Conservation (phyloP, 1,284 basidiomycete genomes). For the Moesziomyces aphidis region DNA sequence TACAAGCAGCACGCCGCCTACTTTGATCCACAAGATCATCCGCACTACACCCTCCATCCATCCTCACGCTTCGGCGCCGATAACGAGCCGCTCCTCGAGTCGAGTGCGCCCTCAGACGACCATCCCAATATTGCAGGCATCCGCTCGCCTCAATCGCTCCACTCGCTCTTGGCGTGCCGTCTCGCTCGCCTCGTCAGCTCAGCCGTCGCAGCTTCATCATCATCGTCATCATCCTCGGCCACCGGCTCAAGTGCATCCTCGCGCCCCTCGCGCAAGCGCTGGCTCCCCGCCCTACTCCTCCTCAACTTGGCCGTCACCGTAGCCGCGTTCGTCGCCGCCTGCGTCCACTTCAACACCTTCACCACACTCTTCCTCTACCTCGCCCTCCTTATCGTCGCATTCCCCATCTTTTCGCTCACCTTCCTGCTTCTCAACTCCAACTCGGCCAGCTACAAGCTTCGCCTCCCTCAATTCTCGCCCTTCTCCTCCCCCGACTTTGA, state of each 20-base stretch:
- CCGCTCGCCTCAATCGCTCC: background rate
- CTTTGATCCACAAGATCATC: constrained; percentile 8
- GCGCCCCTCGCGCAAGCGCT: constrained; percentile 8
- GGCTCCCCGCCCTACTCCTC: constrained; percentile 17
- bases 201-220: background rate
- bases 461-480: constrained; percentile 8
- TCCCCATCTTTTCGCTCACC: constrained; percentile 28
- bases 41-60: constrained; percentile 12
- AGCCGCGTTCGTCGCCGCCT: constrained; percentile 25
- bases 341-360: constrained; percentile 37
- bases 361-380: constrained; percentile 38
- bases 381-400: constrained; percentile 28
- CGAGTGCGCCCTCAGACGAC: background rate
- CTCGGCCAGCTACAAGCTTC: constrained; percentile 13
- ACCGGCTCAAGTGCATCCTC: background rate
- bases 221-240: background rate
- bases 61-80: constrained; percentile 8
- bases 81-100: constrained; percentile 16
- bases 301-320: constrained; percentile 18
- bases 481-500: constrained; percentile 5
- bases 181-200: background rate
- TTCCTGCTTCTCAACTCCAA: constrained; percentile 6
- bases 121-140: background rate
- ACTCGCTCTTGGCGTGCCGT: constrained; percentile 2
- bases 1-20: constrained; percentile 17